Evolutionary conservation across 176 grass and related monocot genomes (phyloP).

Genomic region (Phyllostachys edulis): DNA sequence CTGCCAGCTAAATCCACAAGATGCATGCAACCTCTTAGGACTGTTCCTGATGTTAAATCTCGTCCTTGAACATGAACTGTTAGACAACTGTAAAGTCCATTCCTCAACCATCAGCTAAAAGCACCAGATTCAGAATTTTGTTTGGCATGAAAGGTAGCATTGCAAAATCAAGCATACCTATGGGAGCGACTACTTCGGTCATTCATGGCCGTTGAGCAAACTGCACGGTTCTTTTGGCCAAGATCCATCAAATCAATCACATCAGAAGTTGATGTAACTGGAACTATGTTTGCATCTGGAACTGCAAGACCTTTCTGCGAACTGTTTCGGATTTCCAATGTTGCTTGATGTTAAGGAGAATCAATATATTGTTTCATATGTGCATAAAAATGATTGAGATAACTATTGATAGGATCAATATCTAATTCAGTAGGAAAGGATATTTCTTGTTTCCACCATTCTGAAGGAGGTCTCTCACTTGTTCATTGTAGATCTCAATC

Average conservation of each 20-base stretch:
- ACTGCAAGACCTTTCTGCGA: slow-evolving; percentile 76
- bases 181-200: slow-evolving; percentile 97
- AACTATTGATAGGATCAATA: background rate
- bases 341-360: slow-evolving; percentile 62
- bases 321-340: slow-evolving; percentile 88
- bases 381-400: slow-evolving; percentile 3
- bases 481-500: slow-evolving; percentile 97
- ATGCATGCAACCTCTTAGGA: slow-evolving; percentile 70
- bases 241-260: slow-evolving; percentile 88
- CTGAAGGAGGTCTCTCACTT: slow-evolving; percentile 95
- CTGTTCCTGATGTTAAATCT: slow-evolving; percentile 52
- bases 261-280: slow-evolving; percentile 62
- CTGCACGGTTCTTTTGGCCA: slow-evolving; percentile 83
- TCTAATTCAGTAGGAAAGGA: slow-evolving; percentile 55
- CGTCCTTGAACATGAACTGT: slow-evolving; percentile 77
- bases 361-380: background rate
- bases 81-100: slow-evolving; percentile 52
- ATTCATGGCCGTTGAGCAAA: slow-evolving; percentile 88
- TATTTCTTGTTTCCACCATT: slow-evolving; percentile 85
- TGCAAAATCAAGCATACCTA: slow-evolving; percentile 47
- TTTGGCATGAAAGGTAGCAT: background rate
- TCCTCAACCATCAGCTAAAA: slow-evolving; percentile 24
- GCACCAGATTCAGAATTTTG: background rate
- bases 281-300: slow-evolving; percentile 76
- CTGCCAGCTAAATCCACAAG: slow-evolving; percentile 80